Evolutionary conservation across 2,329 filamentous ascomycete genomes (phyloP).

Genomic region (Sclerotinia minor): DNA sequence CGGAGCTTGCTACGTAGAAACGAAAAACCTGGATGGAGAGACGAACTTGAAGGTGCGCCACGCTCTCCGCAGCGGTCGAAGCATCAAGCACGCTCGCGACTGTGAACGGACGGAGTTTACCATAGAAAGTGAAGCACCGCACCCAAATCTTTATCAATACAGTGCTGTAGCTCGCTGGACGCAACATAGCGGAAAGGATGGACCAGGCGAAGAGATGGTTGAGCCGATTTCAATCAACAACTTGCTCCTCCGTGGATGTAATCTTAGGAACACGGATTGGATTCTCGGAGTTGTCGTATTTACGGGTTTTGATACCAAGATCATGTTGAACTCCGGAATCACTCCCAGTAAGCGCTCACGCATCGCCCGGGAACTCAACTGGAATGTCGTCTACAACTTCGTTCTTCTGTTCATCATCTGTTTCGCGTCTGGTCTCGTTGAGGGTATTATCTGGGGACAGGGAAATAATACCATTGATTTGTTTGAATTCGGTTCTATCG

Average conservation of each 20-base stretch:
- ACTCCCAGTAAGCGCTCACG: conserved; percentile 92
- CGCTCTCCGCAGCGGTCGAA: conserved; percentile 79
- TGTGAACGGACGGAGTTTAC: conserved; percentile 86
- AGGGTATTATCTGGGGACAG: conserved; percentile 79
- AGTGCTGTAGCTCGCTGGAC: conserved; percentile 86
- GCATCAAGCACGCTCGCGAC: conserved; percentile 83
- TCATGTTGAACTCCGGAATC: conserved; percentile 97
- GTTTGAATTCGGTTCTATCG: conserved; percentile 86
- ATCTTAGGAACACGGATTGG: conserved; percentile 95
- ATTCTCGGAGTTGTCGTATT: conserved; percentile 88
- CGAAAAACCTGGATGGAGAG: conserved; percentile 96
- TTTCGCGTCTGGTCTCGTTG: conserved; percentile 77
- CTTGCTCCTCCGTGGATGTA: conserved; percentile 87
- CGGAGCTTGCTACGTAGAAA: conserved; percentile 95
- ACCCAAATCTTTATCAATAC: conserved; percentile 94
- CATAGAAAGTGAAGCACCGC: conserved; percentile 87
- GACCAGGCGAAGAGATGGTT: conserved; percentile 72
- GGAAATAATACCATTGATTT: conserved; percentile 71
- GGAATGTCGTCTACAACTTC: conserved; percentile 97
- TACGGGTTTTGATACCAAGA: conserved; percentile 95
- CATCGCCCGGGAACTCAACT: conserved; percentile 91
- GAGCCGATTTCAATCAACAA: conserved; percentile 97
- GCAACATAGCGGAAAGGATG: conserved; percentile 65
- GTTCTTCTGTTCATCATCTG: conserved; percentile 87
- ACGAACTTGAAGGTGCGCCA: conserved; percentile 96